A percentile compares a stretch with the other conserved stretches of the same genome.
Evolutionary conservation across 202 grass and related monocot genomes (phyloP).

Genomic region (Schoenoplectus triqueter): DNA sequence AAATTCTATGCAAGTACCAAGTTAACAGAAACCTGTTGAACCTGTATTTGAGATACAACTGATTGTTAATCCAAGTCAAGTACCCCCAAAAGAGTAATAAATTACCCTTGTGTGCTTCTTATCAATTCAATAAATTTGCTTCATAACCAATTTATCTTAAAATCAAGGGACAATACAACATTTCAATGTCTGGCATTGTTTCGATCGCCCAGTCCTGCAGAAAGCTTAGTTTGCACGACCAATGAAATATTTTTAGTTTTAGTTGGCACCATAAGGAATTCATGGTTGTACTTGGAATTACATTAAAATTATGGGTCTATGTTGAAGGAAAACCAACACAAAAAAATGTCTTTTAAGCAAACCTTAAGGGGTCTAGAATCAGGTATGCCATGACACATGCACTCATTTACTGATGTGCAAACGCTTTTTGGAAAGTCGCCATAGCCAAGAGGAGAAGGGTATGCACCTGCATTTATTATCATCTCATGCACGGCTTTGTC

Average conservation of each 20-base stretch:
- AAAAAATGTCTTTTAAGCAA: background rate
- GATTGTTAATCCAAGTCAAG: background rate
- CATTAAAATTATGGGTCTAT: background rate
- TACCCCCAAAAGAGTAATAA: background rate
- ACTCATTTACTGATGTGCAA: conserved; percentile 89
- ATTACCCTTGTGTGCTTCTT: background rate
- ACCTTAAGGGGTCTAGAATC: conserved; percentile 68
- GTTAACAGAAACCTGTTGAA: conserved; percentile 37
- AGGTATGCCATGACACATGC: conserved; percentile 93
- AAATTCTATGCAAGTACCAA: conserved; percentile 12
- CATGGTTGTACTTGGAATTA: background rate
- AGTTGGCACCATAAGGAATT: background rate
- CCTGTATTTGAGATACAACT: conserved; percentile 21
- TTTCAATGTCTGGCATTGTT: background rate
- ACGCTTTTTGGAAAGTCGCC: conserved; percentile 88
- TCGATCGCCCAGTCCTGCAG: background rate
- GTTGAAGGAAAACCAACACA: background rate
- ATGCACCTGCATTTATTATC: conserved; percentile 85
- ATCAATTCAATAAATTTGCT: conserved; percentile 3
- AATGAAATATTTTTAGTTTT: background rate
- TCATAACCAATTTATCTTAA: conserved; percentile 5
- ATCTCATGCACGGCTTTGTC: conserved; percentile 96
- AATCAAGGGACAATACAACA: background rate
- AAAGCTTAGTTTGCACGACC: background rate
- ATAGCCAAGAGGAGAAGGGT: conserved; percentile 90